A percentile compares a stretch with the other conserved stretches of the same genome.
phyloP scores from a whole-genome alignment of 1,284 basidiomycete species.

The Ustilago vetiveriae region DNA sequence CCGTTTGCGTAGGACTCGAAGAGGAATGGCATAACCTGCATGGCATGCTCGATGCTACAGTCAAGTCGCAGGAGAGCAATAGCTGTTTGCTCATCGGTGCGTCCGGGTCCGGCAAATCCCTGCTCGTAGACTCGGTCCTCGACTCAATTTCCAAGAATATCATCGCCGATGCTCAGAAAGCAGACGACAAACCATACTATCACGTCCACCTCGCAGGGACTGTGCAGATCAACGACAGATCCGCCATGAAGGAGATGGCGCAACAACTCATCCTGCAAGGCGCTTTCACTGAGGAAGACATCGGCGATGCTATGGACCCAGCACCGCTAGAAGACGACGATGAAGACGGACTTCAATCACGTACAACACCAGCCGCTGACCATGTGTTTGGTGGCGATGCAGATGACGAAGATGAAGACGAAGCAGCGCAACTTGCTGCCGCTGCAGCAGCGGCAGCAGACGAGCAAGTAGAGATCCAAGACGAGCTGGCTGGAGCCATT shows the following conservation, averaged over 20 bases:
- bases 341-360: background rate
- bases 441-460: constrained; percentile 3
- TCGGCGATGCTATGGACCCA: constrained; percentile 15
- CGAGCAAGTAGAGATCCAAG: constrained; percentile 39
- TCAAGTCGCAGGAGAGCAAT: constrained; percentile 56
- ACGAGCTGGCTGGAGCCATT: constrained; percentile 28
- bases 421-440: background rate
- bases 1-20: constrained; percentile 48
- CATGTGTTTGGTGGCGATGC: constrained; percentile 37
- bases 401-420: constrained; percentile 22
- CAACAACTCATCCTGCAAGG: constrained; percentile 60
- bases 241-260: constrained; percentile 62
- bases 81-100: constrained; percentile 60
- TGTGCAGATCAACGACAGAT: constrained; percentile 57
- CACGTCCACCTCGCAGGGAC: constrained; percentile 53
- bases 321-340: constrained; percentile 13
- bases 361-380: constrained; percentile 6
- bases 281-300: constrained; percentile 48
- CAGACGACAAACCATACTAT: constrained; percentile 24
- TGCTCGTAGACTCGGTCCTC: constrained; percentile 58
- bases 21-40: constrained; percentile 53
- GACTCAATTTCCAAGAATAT: constrained; percentile 6
- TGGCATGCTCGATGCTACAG: constrained; percentile 40
- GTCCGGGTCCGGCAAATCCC: constrained; percentile 51
- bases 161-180: background rate